Base-by-base conservation (phyloP, 1,139 yeast genomes). In the Williopsis jadinii region DNA sequence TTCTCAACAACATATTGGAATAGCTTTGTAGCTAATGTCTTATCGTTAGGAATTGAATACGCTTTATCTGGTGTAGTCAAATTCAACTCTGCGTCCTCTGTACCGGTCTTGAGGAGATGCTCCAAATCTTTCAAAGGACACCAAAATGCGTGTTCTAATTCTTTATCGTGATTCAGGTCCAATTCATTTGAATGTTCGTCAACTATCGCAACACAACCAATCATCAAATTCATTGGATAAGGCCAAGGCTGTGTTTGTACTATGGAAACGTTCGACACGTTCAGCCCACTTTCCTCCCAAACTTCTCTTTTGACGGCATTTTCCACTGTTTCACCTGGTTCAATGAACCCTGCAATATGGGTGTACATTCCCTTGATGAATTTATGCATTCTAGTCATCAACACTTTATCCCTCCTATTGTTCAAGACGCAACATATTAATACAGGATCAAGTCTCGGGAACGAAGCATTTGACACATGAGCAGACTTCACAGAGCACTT, bases 201-300 rank as follows among this genome's bases (percentile, higher is more conserved):
- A 1, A 80, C 83, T 28, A 73, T 68, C 0, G 87, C 97, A 44
- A 88, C 63, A 61, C 97, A 88, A 9, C 97, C 97, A 52, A 92
- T 71, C 97, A 90, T 90, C 52, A 90, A 66, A 58, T 84, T 87
- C 1, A 85, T 86, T 1, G 97, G 97, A 63, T 78, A 90, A 24
- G 97, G 98, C 97, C 97, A 88, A 8, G 97, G 96, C 62, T 88
- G 97, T 6, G 92, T 77, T 56, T 78, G 70, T 29, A 82, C 68
- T 39, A 88, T 71, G 37, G 67, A 59, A 26, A 88, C 83, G 31
- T 71, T 66, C 2, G 36, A 68, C 40, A 84, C 79, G 29, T 63
- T 68, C 28, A 88, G 82, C 2, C 98, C 98, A 3, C 96, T 78
- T 62, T 90, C 98, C 60, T 90, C 98, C 88, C 95, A 88, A 29